phyloP scores from a whole-genome alignment of 768 basidiomycete genomes.

The Hypholoma sublateritium region DNA sequence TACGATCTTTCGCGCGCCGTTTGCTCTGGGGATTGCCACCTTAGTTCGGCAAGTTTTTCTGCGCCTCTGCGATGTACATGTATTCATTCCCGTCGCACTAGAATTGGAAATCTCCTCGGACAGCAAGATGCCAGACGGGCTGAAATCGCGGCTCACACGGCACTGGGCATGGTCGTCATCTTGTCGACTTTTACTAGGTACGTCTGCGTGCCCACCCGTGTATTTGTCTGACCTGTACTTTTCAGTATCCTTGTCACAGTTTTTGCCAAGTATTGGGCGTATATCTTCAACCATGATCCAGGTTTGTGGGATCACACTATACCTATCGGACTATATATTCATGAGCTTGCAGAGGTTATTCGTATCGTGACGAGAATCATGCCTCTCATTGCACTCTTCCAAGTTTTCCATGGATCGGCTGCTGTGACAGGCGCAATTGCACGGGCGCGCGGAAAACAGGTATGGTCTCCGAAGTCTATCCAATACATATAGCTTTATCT shows the following conservation, averaged over 20 bases:
- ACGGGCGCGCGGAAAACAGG: slow-evolving; percentile 80
- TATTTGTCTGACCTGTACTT: too few species aligned
- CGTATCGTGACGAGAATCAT: slow-evolving; percentile 61
- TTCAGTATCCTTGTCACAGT: slow-evolving; percentile 48
- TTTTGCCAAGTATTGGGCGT: slow-evolving; percentile 66
- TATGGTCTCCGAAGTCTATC: slow-evolving; percentile 37
- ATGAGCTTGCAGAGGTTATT: slow-evolving; percentile 42
- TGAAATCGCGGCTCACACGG: slow-evolving; percentile 55
- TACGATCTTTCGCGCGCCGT: slow-evolving; percentile 77
- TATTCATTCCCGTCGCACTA: slow-evolving; percentile 21
- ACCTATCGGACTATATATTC: not conserved
- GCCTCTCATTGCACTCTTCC: slow-evolving; percentile 72
- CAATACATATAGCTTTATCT: slow-evolving; percentile 70
- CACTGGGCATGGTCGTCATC: slow-evolving; percentile 62
- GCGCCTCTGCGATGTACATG: not conserved
- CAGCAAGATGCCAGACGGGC: slow-evolving; percentile 74
- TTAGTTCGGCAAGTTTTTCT: slow-evolving; percentile 64
- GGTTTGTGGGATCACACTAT: slow-evolving; percentile 27
- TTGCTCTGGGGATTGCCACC: slow-evolving; percentile 72
- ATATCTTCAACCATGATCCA: slow-evolving; percentile 67
- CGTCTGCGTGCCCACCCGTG: not conserved
- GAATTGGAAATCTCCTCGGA: slow-evolving; percentile 86
- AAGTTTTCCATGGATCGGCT: slow-evolving; percentile 76
- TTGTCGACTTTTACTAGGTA: slow-evolving; percentile 67
- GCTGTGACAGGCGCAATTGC: slow-evolving; percentile 73